Percentiles rank a stretch among this genome's conserved stretches.
Conservation (phyloP, 2,329 filamentous ascomycete species). For the Neophaeococcomyces aloes region DNA sequence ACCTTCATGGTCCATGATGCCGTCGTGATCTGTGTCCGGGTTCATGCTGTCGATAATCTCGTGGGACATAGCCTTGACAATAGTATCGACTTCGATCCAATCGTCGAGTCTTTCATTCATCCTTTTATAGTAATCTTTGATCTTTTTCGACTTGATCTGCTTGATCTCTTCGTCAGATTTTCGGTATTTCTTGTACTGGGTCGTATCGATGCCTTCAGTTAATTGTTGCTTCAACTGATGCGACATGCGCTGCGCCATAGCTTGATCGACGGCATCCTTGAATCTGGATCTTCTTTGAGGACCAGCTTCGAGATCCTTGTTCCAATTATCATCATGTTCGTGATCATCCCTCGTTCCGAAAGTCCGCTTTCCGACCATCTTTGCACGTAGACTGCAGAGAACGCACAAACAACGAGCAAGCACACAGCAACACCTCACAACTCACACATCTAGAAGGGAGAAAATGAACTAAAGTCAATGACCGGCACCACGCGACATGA, state of each 20-base stretch:
- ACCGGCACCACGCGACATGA: neutral
- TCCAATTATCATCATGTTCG: constrained; percentile 4
- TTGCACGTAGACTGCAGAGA: neutral
- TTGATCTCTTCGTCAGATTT: constrained; percentile 43
- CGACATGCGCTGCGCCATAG: constrained; percentile 36
- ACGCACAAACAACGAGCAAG: neutral
- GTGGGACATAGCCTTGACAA: constrained; percentile 46
- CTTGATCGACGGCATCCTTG: constrained; percentile 38
- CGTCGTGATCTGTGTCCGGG: constrained; percentile 48
- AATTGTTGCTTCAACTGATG: constrained; percentile 41
- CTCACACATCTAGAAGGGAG: neutral
- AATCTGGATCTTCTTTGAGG: constrained; percentile 26
- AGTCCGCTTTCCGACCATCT: constrained; percentile 10
- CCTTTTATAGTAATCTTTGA: constrained; percentile 44
- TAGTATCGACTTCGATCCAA: constrained; percentile 49
- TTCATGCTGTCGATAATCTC: constrained; percentile 52
- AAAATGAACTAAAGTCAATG: neutral
- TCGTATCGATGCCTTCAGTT: constrained; percentile 36
- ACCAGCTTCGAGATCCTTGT: constrained; percentile 22
- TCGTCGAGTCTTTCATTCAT: constrained; percentile 47
- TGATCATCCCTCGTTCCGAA: neutral
- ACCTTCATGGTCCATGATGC: constrained; percentile 43
- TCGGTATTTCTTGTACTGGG: constrained; percentile 39
- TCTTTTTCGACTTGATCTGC: constrained; percentile 41
- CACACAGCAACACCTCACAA: neutral